Percentiles rank a stretch among this genome's conserved stretches.
phyloP scores from a whole-genome alignment of 2,329 filamentous ascomycete species.

The Cercospora sp. region DNA sequence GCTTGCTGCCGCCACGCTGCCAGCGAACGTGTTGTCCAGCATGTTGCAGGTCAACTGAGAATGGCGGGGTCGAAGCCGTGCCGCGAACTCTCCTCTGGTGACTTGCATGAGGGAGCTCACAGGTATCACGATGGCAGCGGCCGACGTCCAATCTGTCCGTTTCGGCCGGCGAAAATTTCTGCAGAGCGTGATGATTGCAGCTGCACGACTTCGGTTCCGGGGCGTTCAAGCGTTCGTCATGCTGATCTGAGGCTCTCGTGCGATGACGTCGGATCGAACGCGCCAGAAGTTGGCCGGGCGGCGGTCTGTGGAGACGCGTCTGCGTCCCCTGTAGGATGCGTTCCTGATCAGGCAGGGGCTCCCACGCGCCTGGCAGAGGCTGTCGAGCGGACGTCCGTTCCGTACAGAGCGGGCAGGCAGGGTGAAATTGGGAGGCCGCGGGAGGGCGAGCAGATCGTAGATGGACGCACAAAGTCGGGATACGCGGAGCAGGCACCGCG shows the following conservation, averaged over 20 bases:
- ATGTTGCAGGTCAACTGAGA: neutral
- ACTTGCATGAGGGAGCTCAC: neutral
- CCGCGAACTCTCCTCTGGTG: neutral
- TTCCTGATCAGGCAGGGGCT: neutral
- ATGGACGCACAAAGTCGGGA: conserved; percentile 5
- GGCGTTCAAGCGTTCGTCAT: neutral
- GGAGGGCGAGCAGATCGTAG: conserved; percentile 1
- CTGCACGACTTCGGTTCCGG: neutral
- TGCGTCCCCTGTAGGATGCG: neutral
- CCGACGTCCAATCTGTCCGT: neutral
- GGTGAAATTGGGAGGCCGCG: neutral
- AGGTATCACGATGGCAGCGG: neutral
- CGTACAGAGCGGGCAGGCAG: neutral
- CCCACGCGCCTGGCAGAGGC: neutral
- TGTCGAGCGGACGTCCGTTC: neutral
- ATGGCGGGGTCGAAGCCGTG: neutral
- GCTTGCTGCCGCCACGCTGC: neutral
- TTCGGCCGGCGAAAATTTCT: neutral
- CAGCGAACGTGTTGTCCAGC: neutral
- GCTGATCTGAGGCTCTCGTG: conserved; percentile 6
- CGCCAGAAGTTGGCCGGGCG: neutral
- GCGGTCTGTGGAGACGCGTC: neutral
- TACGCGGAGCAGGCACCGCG: conserved; percentile 3
- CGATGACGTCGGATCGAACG: conserved; percentile 1
- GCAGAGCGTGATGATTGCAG: neutral